Percentiles rank a stretch among this genome's conserved stretches.
Conservation (phyloP, 2,329 filamentous ascomycete species). For the Colletotrichum simmondsii region DNA sequence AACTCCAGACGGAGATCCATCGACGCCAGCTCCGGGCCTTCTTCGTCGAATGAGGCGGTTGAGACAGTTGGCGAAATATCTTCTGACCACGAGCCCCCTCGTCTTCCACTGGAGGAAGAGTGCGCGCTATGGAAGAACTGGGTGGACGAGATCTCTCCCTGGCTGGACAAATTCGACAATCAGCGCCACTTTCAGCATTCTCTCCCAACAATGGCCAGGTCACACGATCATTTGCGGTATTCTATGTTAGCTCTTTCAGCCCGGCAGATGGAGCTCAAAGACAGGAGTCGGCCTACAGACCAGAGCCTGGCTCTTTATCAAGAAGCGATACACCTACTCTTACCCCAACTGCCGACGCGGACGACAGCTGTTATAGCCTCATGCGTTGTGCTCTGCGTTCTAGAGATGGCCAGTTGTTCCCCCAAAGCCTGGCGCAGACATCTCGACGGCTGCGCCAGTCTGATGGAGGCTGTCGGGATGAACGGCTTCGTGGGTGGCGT, state of each 20-base stretch:
- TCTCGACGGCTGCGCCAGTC: constrained; percentile 66
- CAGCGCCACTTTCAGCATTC: constrained; percentile 63
- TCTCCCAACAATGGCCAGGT: constrained; percentile 62
- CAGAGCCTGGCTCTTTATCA: constrained; percentile 67
- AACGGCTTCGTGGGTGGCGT: constrained; percentile 64
- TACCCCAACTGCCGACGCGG: constrained; percentile 46
- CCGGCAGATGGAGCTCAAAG: constrained; percentile 62
- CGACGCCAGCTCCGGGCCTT: constrained; percentile 9
- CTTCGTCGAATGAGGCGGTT: constrained; percentile 8
- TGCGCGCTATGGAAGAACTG: constrained; percentile 52
- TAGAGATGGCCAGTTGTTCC: constrained; percentile 55
- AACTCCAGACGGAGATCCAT: constrained; percentile 9
- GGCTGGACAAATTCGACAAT: constrained; percentile 69
- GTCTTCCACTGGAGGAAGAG: constrained; percentile 42
- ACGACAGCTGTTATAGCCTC: constrained; percentile 47
- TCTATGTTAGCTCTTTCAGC: constrained; percentile 66
- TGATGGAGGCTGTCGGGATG: constrained; percentile 63
- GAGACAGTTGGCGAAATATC: constrained; percentile 14
- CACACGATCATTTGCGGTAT: constrained; percentile 57
- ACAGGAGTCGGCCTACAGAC: constrained; percentile 53
- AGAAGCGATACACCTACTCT: constrained; percentile 58
- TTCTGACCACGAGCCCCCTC: constrained; percentile 31
- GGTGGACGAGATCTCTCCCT: constrained; percentile 53
- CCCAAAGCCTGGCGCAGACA: constrained; percentile 64
- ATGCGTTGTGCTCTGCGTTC: constrained; percentile 50